Evolutionary conservation across 2,329 filamentous ascomycete genomes (phyloP), one percentile per base, ranked within the genome.

Genomic region (Fusarium anthophilum): DNA sequence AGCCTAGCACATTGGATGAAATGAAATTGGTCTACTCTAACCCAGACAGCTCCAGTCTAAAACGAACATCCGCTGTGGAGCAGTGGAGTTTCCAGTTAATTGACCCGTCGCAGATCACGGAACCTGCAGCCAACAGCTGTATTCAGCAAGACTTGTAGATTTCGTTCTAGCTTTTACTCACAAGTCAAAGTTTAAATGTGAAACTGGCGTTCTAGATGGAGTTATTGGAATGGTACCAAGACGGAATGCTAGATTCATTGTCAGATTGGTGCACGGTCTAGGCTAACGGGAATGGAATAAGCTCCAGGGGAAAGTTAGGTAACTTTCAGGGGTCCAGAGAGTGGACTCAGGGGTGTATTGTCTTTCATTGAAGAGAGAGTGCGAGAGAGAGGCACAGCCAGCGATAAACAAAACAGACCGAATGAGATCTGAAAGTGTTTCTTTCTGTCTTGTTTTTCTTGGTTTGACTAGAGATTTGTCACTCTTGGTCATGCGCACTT

Each of bases 291-390:
- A 61, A 58, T 41, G 35, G 35, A 28, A 18, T 41, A 55, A 55
- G 51, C 24, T 69, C 55, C 71, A 74, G 71, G 71, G 71, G 71
- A 37, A 37, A 37, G 18, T 22, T 26, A 28, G 28, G 28, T 28
- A 37, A 24, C 63, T 55, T 69, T 56, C 71, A 73, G 66, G 71
- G 71, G 71, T 73, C 71, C 41, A 55, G 45, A 45, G 37, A 38
- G 32, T 51, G 30, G 45, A 26, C 54, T 72, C 70, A 73, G 70
- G 70, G 70, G 71, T 63, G 30, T 0, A 35, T 35, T 35, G 32
- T 15, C 32, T 35, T 32, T 47, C 54, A 62, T 18, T 61, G 32
- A 51, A 14, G 17, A 51, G 28, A 32, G 47, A 14, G 44, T 15
- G 22, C 15, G 32, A 53, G 30, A 55, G 51, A 28, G 60, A 43